Evolutionary conservation across 257 asterid species (phyloP).

Genomic region (Oldenlandia corymbosa): DNA sequence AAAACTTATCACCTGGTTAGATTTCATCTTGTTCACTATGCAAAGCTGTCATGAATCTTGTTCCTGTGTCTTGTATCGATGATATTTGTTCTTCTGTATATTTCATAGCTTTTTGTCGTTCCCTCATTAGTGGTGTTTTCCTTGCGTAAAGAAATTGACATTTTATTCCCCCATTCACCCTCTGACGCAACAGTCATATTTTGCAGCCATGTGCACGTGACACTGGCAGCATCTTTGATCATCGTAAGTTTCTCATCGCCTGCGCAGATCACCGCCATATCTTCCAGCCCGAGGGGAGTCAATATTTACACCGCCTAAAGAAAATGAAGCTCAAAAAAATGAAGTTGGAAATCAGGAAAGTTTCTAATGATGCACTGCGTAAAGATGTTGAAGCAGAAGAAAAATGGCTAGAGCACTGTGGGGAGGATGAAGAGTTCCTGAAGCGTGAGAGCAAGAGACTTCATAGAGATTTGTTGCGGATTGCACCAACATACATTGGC

Average conservation of each 20-base stretch:
- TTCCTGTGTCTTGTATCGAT: neutral
- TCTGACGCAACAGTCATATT: constrained; percentile 7
- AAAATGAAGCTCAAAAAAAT: constrained; percentile 69
- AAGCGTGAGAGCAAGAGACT: constrained; percentile 99
- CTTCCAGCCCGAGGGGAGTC: constrained; percentile 85
- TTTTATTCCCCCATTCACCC: neutral
- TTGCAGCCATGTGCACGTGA: constrained; percentile 97
- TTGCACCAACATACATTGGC: constrained; percentile 89
- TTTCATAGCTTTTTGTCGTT: neutral
- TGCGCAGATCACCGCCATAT: constrained; percentile 90
- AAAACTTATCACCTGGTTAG: constrained; percentile 95
- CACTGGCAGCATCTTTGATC: constrained; percentile 88
- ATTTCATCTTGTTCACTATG: constrained; percentile 11
- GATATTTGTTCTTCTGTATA: too few relatives aligned
- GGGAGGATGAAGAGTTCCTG: constrained; percentile 98
- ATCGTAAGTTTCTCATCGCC: constrained; percentile 94
- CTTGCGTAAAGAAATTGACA: neutral
- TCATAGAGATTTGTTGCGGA: constrained; percentile 84
- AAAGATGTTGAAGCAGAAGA: constrained; percentile 96
- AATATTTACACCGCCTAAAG: constrained; percentile 46
- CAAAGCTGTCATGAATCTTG: neutral
- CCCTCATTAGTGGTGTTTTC: constrained; percentile 2
- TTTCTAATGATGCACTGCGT: constrained; percentile 70
- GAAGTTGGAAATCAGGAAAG: constrained; percentile 70
- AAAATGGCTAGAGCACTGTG: constrained; percentile 93